Evolutionary conservation across 2,329 filamentous ascomycete species (phyloP).

Genomic region (Aspergillus arachidicola): DNA sequence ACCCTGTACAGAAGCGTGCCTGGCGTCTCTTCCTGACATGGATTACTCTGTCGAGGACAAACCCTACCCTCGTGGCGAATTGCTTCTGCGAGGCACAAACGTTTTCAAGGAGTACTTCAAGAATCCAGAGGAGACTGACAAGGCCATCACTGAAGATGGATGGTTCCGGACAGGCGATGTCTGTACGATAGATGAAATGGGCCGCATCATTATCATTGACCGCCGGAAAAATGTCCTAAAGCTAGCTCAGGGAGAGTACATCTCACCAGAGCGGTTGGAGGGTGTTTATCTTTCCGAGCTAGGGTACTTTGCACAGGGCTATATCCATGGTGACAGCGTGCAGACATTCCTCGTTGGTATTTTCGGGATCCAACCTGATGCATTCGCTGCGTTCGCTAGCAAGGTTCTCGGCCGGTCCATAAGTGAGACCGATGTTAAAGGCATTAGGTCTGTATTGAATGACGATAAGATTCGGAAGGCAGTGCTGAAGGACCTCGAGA

Average conservation of each 20-base stretch:
- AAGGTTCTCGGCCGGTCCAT: slow-evolving; percentile 73
- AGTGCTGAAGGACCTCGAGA: slow-evolving; percentile 76
- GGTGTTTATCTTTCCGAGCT: slow-evolving; percentile 87
- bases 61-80: slow-evolving; percentile 85
- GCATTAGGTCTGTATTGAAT: slow-evolving; percentile 64
- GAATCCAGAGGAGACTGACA: slow-evolving; percentile 83
- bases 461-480: slow-evolving; percentile 73
- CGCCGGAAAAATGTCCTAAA: slow-evolving; percentile 99
- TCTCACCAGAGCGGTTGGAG: slow-evolving; percentile 95
- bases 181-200: slow-evolving; percentile 77
- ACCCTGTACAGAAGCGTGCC: slow-evolving; percentile 71
- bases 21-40: slow-evolving; percentile 88
- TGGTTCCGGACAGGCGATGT: slow-evolving; percentile 99
- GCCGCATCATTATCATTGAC: slow-evolving; percentile 91
- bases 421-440: slow-evolving; percentile 27
- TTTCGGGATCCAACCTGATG: slow-evolving; percentile 82
- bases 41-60: slow-evolving; percentile 88
- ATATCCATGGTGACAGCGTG: slow-evolving; percentile 85
- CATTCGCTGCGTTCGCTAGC: slow-evolving; percentile 79
- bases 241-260: slow-evolving; percentile 95
- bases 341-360: slow-evolving; percentile 82
- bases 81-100: slow-evolving; percentile 78
- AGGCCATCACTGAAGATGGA: slow-evolving; percentile 80
- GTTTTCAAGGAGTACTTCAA: slow-evolving; percentile 88
- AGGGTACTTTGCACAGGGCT: slow-evolving; percentile 75